Evolutionary conservation across 805 yeast genomes (phyloP), one percentile per base, ranked within the genome.

Genomic region (Barnettozyma populi): DNA sequence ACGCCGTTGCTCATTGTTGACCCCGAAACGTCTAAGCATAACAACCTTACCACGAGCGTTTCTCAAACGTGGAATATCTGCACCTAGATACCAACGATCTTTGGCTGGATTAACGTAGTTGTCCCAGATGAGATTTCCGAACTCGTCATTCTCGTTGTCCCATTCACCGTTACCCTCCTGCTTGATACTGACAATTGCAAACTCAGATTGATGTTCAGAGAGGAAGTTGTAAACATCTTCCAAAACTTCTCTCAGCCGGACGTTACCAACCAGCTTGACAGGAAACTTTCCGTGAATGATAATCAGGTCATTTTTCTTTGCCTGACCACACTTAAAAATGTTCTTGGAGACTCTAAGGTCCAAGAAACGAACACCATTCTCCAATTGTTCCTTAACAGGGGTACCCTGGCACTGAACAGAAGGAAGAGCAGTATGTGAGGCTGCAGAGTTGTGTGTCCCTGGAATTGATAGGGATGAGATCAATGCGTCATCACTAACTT

Each of bases 361-460:
- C 50, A 86, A 69, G 55, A 84, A 86, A 49, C 94, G 71, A n/a
- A 86, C 84, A 13, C 94, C 94, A 55, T 85, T 71, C 45, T 75
- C 65, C 67, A 86, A 74, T 64, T 86, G 94, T 2, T 76, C 78
- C 2, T 73, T 64, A 43, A 86, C 71, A 1, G 79, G 64, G 7
- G 71, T 76, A 16, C 79, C 84, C 63, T 86, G 94, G 62, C 94
- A 86, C 60, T 80, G 84, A 27, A 86, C 90, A 0, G 88, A 79
- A 25, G 92, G 92, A 41, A 84, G 55, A 2, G 90, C 84, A 7
- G 75, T 68, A 61, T 82, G 82, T 55, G 76, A 79, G 6, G 92
- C 92, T 13, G 85, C 88, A 37, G 87, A 74, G 61, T 86, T 85
- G 67, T 86, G 94, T n/a, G 92, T 85, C n/a, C 94, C 94, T 9